These are phyloP conservation scores for Zygnema circumcarinatum DNA, from an alignment of 139 green algal species.

Conservation along the genomic window DNA sequence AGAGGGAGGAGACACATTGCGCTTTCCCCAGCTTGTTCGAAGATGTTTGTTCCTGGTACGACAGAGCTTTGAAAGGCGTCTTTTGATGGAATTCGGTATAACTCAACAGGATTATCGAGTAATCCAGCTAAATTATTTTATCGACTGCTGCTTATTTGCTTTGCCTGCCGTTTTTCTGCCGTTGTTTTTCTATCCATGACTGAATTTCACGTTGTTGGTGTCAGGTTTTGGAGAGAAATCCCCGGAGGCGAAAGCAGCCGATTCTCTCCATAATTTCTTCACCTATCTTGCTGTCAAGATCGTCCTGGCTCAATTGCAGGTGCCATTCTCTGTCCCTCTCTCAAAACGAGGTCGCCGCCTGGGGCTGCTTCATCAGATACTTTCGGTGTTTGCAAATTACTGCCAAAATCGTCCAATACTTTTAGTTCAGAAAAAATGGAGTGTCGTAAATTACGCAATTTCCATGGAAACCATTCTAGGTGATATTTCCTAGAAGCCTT, in stretches of 20 bases:
- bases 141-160: not conserved
- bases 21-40: not conserved
- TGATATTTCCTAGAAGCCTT: too few relatives aligned
- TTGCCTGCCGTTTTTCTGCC: not conserved
- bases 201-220: not conserved
- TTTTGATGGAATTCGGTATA: too few relatives aligned
- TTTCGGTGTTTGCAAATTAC: too few relatives aligned
- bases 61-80: too few relatives aligned
- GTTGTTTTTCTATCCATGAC: not conserved
- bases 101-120: not conserved
- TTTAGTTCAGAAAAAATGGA: too few relatives aligned
- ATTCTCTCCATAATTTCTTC: slow-evolving; percentile 58
- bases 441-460: too few relatives aligned
- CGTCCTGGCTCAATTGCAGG: slow-evolving; percentile 52
- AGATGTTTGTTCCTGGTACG: not conserved
- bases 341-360: too few relatives aligned
- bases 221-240: slow-evolving; percentile 55
- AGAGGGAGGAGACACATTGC: not conserved
- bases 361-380: too few relatives aligned
- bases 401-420: too few relatives aligned
- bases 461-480: too few relatives aligned
- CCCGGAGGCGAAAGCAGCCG: slow-evolving; percentile 36
- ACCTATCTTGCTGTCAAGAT: slow-evolving; percentile 54
- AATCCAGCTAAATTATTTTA: not conserved
- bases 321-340: too few relatives aligned